Evolutionary conservation across 2,329 filamentous ascomycete genomes (phyloP), one percentile per base, ranked within the genome.

Genomic region (Talaromyces albobiverticillius): DNA sequence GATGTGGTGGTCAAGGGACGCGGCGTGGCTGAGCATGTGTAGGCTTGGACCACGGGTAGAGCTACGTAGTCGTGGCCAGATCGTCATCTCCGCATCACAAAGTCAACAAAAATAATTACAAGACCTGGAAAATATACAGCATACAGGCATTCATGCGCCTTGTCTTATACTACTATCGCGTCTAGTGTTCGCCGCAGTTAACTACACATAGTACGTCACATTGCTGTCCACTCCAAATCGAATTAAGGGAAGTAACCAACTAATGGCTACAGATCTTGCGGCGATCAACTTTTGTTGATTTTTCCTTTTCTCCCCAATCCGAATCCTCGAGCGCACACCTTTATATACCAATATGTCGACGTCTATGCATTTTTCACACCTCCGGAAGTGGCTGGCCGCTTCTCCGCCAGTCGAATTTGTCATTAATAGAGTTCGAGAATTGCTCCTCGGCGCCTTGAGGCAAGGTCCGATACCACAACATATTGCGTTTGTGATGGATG

Each of bases 401-500:
- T 96, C 92, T 41, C 94, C 94, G 13, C 94, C 94, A 1, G 86
- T 90, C 62, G 91, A 96, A 83, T 96, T 90, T 87, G 84, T 82
- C n/a, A 79, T 95, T 57, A 84, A 83, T 56, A 84, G 87, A 64
- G 74, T 95, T 18, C 85, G 90, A 59, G 89, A 95, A 69, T 77
- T 96, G 48, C 80, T 97, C 59, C 94, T 99, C 62, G 90, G 90
- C 52, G 88, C 92, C 47, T 76, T 97, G 51, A 87, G 87, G 67
- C 93, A 96, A 73, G 94, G 94, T 0, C 90, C 91, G 2, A 87
- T 99, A 53, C 94, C 94, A 9, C 86, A 90, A 66, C 94, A 99
- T 83, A 84, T 99, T 57, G 94, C 94, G n/a, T 99, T 99, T 68
- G 93, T 96, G 63, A 99, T 99, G 94, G 94, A 99, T 70, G 94